A percentile compares a stretch with the other conserved stretches of the same genome.
phyloP scores from a whole-genome alignment of 495 filamentous ascomycete species.

The Letharia lupina region DNA sequence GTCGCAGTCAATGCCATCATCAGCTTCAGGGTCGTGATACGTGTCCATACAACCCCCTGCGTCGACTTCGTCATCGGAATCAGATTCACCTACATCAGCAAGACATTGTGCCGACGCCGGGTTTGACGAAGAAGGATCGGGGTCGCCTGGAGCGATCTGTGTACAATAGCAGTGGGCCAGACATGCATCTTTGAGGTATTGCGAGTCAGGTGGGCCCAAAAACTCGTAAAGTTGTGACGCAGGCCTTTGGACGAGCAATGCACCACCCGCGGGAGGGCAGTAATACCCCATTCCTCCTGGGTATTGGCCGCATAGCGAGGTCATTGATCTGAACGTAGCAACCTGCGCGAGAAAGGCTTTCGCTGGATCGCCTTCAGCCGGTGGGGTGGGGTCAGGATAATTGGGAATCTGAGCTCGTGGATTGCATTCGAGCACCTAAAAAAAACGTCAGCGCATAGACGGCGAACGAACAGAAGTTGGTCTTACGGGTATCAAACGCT shows the following conservation, averaged over 20 bases:
- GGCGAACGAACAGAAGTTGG: neutral
- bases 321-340: neutral
- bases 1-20: neutral
- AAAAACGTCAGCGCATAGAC: neutral
- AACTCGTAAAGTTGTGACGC: neutral
- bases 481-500: neutral
- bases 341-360: neutral
- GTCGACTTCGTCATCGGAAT: neutral
- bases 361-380: neutral
- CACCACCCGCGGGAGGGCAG: neutral
- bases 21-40: neutral
- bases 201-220: neutral
- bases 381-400: neutral
- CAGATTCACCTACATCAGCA: neutral
- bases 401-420: neutral
- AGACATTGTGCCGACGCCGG: constrained; percentile 3
- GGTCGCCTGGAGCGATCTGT: neutral
- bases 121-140: neutral
- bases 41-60: neutral
- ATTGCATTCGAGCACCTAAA: neutral
- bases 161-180: neutral
- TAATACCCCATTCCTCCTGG: neutral
- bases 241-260: neutral
- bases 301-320: neutral
- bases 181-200: constrained; percentile 1